Conservation (phyloP, 176 grass and related monocot genomes). For the Pharus latifolius region DNA sequence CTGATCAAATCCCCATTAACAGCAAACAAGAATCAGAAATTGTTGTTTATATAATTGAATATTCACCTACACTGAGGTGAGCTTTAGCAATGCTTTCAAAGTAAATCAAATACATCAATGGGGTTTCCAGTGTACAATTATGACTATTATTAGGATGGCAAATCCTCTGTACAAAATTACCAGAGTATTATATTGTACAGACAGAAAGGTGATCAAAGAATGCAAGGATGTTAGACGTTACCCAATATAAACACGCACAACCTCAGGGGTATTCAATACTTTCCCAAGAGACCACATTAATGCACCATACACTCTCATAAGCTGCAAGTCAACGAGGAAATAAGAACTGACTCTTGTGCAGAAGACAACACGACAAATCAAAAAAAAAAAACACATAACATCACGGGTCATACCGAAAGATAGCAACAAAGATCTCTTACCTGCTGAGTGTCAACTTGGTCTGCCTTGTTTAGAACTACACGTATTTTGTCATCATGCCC, state of each 20-base stretch:
- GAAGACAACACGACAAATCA: no score
- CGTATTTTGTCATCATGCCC: conserved; percentile 95
- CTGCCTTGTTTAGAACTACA: conserved; percentile 91
- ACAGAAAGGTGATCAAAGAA: not conserved
- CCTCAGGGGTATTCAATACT: conserved; percentile 97
- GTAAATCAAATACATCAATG: not conserved
- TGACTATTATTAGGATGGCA: not conserved
- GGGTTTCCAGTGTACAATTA: not conserved
- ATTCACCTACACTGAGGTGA: not conserved
- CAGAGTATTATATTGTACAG: no score
- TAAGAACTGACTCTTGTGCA: not conserved
- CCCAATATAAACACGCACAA: conserved; percentile 92
- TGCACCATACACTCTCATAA: conserved; percentile 99
- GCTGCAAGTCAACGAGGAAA: conserved; percentile 40
- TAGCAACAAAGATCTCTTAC: conserved; percentile 11
- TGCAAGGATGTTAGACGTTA: conserved; percentile 28
- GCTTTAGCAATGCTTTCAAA: not conserved
- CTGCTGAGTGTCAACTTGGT: conserved; percentile 94
- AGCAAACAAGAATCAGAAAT: not conserved
- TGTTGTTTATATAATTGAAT: not conserved
- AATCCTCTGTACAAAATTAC: not conserved
- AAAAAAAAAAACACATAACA: conserved; percentile 7
- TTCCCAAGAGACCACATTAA: conserved; percentile 99
- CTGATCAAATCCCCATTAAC: not conserved
- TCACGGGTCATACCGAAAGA: not conserved